Percentiles rank a stretch among this genome's conserved stretches.
Conservation (phyloP, 192 early-diverging fungal species). For the Lobosporangium transversale region DNA sequence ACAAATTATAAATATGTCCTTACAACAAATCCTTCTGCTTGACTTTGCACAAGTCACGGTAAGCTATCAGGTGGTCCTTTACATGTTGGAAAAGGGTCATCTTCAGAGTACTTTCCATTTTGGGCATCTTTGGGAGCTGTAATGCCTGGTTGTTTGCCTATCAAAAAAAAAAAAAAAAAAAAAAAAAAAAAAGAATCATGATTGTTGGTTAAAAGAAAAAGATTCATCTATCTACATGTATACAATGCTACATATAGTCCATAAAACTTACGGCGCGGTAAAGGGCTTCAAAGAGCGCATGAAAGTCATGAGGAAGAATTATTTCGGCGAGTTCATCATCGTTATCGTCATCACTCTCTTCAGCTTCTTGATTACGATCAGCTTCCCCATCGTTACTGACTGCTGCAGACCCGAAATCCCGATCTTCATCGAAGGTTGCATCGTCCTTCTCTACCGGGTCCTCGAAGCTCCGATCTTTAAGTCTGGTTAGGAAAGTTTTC, state of each 20-base stretch:
- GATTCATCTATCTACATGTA: background rate
- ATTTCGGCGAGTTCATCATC: background rate
- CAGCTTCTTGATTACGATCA: conserved; percentile 18
- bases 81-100: background rate
- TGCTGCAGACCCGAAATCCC: background rate
- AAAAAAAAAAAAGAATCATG: too few species aligned
- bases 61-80: background rate
- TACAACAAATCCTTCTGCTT: conserved; percentile 21
- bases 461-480: conserved; percentile 1
- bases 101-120: background rate
- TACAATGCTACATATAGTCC: background rate
- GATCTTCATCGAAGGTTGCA: background rate
- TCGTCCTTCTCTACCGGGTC: background rate
- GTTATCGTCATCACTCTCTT: conserved; percentile 4
- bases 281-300: conserved; percentile 10
- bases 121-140: background rate
- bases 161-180: too few species aligned
- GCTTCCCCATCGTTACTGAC: background rate
- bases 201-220: background rate
- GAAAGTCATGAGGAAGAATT: conserved; percentile 12
- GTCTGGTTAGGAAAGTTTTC: background rate
- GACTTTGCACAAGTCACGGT: conserved; percentile 11
- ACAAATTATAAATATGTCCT: background rate
- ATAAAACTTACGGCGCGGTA: conserved; percentile 9
- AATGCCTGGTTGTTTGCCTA: conserved; percentile 3